These are phyloP conservation scores for Suillus bovinus DNA, from an alignment of 768 basidiomycete genomes.

Conservation along the genomic window DNA sequence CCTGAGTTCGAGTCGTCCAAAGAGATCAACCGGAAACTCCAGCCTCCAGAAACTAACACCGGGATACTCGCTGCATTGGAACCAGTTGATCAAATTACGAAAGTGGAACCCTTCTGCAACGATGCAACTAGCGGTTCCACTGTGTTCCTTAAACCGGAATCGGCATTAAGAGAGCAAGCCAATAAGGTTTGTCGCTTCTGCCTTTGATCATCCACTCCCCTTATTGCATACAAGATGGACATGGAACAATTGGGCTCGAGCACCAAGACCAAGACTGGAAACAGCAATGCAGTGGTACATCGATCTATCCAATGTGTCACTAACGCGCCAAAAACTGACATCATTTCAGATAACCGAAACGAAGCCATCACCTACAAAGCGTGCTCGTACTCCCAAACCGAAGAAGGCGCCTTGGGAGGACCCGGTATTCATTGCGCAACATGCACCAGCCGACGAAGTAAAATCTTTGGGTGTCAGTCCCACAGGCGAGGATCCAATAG, in stretches of 20 bases:
- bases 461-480: not conserved
- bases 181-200: not conserved
- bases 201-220: not conserved
- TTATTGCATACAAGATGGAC: not conserved
- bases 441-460: not conserved
- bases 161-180: not conserved
- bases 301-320: not conserved
- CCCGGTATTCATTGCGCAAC: constrained; percentile 17
- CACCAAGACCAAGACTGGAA: not conserved
- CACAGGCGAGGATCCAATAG: not conserved
- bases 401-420: constrained; percentile 35
- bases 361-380: constrained; percentile 12
- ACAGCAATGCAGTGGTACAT: not conserved
- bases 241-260: not conserved
- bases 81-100: not conserved
- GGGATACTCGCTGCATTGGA: not conserved
- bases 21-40: not conserved
- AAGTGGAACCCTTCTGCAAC: not conserved
- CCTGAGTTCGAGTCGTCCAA: constrained; percentile 1
- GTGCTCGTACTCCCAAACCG: constrained; percentile 16
- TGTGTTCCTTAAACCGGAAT: not conserved
- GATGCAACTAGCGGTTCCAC: not conserved
- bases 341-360: constrained; percentile 4
- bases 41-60: not conserved
- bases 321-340: not conserved